Conservation (phyloP, 2,329 filamentous ascomycete species). For the Endoconidiophora laricicola region DNA sequence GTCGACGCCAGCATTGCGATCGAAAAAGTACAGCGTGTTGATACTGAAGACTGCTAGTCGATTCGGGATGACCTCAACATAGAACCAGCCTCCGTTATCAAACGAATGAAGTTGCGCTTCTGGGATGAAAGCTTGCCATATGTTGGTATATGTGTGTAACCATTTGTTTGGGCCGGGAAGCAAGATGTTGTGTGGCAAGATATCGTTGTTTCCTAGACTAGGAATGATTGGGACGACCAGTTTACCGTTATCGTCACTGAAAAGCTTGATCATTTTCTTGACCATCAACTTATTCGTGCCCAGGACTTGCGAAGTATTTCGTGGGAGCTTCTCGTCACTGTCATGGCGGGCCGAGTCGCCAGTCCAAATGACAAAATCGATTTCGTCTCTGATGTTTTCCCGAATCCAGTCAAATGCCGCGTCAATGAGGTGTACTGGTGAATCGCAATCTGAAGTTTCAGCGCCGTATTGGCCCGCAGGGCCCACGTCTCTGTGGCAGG, state of each 20-base stretch:
- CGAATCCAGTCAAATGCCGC: constrained; percentile 82
- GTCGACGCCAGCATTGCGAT: constrained; percentile 82
- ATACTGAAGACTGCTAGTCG: constrained; percentile 80
- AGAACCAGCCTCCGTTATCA: constrained; percentile 86
- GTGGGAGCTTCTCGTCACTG: constrained; percentile 65
- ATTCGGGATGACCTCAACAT: constrained; percentile 74
- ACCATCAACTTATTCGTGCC: constrained; percentile 60
- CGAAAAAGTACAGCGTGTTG: constrained; percentile 94
- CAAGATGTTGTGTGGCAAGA: constrained; percentile 92
- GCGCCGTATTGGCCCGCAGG: constrained; percentile 68
- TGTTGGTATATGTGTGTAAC: constrained; percentile 56
- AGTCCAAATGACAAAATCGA: constrained; percentile 90
- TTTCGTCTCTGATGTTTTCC: constrained; percentile 54
- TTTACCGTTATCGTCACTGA: constrained; percentile 38
- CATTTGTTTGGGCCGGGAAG: constrained; percentile 71
- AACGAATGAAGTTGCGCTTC: constrained; percentile 86
- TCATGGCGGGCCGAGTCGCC: constrained; percentile 83
- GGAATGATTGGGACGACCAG: constrained; percentile 69
- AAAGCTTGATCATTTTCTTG: constrained; percentile 58
- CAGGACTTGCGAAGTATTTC: constrained; percentile 59
- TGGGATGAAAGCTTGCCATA: constrained; percentile 81
- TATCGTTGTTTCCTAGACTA: constrained; percentile 92
- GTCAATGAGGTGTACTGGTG: constrained; percentile 63
- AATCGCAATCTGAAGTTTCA: constrained; percentile 77
- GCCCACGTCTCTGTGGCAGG: constrained; percentile 68